Evolutionary conservation across 2,329 filamentous ascomycete species (phyloP).

Genomic region (Apiospora rasikravindrae): DNA sequence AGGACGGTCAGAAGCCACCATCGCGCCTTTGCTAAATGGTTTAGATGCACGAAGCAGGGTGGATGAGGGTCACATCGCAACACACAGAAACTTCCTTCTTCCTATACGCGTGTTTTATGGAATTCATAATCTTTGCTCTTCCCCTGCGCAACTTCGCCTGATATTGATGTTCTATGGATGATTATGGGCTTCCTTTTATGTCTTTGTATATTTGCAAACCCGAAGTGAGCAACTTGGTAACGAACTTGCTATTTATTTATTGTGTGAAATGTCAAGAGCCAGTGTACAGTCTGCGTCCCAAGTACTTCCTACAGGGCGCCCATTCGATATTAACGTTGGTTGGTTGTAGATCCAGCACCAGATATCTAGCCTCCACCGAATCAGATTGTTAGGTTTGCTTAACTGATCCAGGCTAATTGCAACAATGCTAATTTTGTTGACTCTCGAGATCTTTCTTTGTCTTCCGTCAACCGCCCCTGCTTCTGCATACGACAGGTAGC

Average conservation of each 20-base stretch:
- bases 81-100: neutral
- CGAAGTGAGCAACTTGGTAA: neutral
- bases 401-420: neutral
- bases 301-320: neutral
- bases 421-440: neutral
- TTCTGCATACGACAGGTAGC: neutral
- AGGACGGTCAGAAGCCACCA: neutral
- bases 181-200: neutral
- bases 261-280: neutral
- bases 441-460: neutral
- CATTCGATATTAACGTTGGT: neutral
- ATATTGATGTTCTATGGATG: neutral
- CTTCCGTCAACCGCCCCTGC: neutral
- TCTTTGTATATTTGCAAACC: neutral
- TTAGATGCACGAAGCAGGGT: neutral
- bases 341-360: neutral
- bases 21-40: neutral
- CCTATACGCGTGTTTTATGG: constrained; percentile 2
- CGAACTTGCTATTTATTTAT: too few species aligned
- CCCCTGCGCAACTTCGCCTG: neutral
- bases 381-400: too few species aligned
- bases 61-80: neutral
- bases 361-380: neutral
- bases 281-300: neutral
- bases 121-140: constrained; percentile 2